Base-by-base conservation (phyloP, 2,329 filamentous ascomycete species). In the Aspergillus sp. region DNA sequence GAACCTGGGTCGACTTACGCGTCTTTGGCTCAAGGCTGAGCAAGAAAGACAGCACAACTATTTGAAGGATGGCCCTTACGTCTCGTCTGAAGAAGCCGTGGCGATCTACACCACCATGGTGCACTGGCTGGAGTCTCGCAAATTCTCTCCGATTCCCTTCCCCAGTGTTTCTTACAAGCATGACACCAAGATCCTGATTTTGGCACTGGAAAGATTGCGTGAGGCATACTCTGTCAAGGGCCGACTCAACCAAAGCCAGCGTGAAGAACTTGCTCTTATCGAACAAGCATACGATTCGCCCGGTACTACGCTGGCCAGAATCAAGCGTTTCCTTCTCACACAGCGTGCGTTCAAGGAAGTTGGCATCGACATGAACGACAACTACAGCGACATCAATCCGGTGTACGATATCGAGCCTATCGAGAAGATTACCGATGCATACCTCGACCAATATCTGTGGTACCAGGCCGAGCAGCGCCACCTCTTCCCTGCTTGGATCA, bases 281-380 rank as follows among this genome's bases (percentile, higher is more conserved):
- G 93, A 98, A 65, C 93, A 98, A 70, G 94, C 93, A 3, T 98
- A 98, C 59, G 93, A 98, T 65, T 96, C 90, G 53, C 93, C 94
- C 2, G 93, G 93, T 51, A 98, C 93, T 1, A 97, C 93, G 0
- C 70, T 98, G 49, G 91, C 95, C 54, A 81, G 93, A 49, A 98
- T 98, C 74, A 98, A 98, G 77, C 86, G 93, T 43, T 97, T 97
- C 76, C 76, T 98, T 53, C 81, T 98, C 41, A 98, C 94, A 0
- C 93, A 98, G 66, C 83, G 93, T 67, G 93, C 94, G 1, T 98
- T 98, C 80, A 98, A 98, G 73, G 93, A 98, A 71, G 93, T 98
- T 41, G 93, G 91, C 47, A 98, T 98, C 57, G 93, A 98, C 65
- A 98, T 98, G 93, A 98, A 98, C 68, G 93, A 98, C 73, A 98